A percentile compares a stretch with the other conserved stretches of the same genome.
Evolutionary conservation across 1,139 yeast species (phyloP).

Genomic region (Hansenula lynferdii): DNA sequence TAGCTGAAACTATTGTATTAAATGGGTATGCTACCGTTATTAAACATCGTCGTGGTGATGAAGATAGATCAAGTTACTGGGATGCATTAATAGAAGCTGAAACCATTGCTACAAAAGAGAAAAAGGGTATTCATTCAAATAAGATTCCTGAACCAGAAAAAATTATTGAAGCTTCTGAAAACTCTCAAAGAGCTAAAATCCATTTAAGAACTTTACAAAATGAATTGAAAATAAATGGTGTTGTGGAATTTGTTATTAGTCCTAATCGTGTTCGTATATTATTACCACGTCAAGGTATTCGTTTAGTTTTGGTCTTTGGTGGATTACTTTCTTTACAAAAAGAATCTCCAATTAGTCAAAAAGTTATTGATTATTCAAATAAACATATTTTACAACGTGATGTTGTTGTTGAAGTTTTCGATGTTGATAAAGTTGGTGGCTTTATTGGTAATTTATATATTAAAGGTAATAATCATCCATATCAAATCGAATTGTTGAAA

Average conservation of each 20-base stretch:
- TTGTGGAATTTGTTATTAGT: constrained; percentile 67
- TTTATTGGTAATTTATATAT: constrained; percentile 70
- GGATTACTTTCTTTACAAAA: constrained; percentile 53
- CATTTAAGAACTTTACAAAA: constrained; percentile 67
- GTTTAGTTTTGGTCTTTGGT: constrained; percentile 67
- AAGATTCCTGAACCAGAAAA: constrained; percentile 57
- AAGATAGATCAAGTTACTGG: constrained; percentile 74
- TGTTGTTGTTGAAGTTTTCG: constrained; percentile 63
- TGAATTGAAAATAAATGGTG: constrained; percentile 58
- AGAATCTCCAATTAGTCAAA: constrained; percentile 39
- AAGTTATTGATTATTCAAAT: constrained; percentile 52
- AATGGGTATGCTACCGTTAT: constrained; percentile 76
- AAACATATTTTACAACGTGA: constrained; percentile 65
- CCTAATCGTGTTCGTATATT: constrained; percentile 63
- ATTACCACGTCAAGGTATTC: constrained; percentile 69
- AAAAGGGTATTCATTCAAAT: constrained; percentile 59
- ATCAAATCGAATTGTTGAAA: constrained; percentile 56
- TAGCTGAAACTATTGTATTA: constrained; percentile 57
- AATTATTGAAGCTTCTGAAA: constrained; percentile 78
- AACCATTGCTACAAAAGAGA: constrained; percentile 47
- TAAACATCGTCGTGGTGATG: constrained; percentile 70
- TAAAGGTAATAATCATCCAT: constrained; percentile 49
- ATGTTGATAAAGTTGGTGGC: constrained; percentile 74
- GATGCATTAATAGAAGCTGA: constrained; percentile 73
- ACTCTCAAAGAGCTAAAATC: constrained; percentile 64